phyloP scores from a whole-genome alignment of 2,329 filamentous ascomycete genomes.

The Nemania sp. region DNA sequence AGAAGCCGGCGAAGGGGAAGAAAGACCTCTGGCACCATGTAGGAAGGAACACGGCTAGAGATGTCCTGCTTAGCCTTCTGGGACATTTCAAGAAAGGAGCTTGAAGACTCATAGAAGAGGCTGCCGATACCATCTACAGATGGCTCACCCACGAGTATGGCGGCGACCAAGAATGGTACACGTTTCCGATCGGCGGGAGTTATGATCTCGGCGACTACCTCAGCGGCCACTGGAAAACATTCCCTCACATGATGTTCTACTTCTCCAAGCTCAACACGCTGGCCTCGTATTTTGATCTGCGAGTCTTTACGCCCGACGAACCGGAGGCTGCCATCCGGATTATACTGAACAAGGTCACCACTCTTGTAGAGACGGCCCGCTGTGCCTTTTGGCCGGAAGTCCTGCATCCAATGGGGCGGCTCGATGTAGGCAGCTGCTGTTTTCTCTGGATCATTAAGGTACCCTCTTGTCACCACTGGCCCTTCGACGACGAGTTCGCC shows the following conservation, averaged over 20 bases:
- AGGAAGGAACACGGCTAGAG: slow-evolving; percentile 34
- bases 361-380: slow-evolving; percentile 42
- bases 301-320: slow-evolving; percentile 20
- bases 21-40: slow-evolving; percentile 45
- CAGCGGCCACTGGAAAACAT: not conserved
- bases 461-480: slow-evolving; percentile 44
- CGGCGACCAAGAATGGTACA: not conserved
- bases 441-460: slow-evolving; percentile 46
- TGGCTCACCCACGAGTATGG: not conserved
- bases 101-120: slow-evolving; percentile 3
- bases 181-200: not conserved
- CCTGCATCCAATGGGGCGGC: slow-evolving; percentile 44
- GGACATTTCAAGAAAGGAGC: slow-evolving; percentile 15
- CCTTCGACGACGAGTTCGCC: slow-evolving; percentile 49
- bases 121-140: not conserved
- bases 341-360: slow-evolving; percentile 40
- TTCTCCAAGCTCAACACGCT: slow-evolving; percentile 29
- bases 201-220: slow-evolving; percentile 16
- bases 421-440: slow-evolving; percentile 43
- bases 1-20: slow-evolving; percentile 38
- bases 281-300: slow-evolving; percentile 26
- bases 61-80: not conserved
- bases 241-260: slow-evolving; percentile 20
- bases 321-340: slow-evolving; percentile 32
- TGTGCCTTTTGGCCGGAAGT: slow-evolving; percentile 33